These are phyloP conservation scores for Pichia sp. DNA, from an alignment of 1,139 yeast genomes.

Conservation along the genomic window DNA sequence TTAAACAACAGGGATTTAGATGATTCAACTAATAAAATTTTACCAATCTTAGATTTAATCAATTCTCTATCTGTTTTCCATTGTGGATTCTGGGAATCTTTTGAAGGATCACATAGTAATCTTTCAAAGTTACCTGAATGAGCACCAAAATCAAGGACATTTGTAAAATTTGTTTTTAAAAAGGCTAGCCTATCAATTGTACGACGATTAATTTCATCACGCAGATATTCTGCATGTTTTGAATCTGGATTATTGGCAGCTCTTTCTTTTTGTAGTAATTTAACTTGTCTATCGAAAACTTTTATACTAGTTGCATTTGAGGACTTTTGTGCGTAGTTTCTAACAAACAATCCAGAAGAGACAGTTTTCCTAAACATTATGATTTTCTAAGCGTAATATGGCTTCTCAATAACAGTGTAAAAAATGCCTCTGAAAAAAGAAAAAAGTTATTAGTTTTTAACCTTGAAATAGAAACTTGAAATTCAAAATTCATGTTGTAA, in stretches of 20 bases:
- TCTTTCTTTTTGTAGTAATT: conserved; percentile 52
- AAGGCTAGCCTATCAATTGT: conserved; percentile 73
- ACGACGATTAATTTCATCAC: conserved; percentile 68
- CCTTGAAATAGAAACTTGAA: background rate
- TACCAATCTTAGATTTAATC: conserved; percentile 47
- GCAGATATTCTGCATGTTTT: conserved; percentile 62
- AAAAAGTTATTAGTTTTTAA: background rate
- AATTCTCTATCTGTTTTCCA: conserved; percentile 46
- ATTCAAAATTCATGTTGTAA: background rate
- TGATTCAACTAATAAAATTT: conserved; percentile 64
- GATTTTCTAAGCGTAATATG: background rate
- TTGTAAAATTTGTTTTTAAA: conserved; percentile 56
- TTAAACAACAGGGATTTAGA: conserved; percentile 47
- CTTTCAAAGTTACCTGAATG: conserved; percentile 57
- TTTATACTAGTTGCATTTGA: conserved; percentile 23
- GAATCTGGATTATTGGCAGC: conserved; percentile 44
- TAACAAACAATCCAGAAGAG: background rate
- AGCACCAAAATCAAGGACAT: conserved; percentile 66
- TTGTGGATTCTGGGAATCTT: conserved; percentile 26
- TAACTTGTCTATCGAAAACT: conserved; percentile 64
- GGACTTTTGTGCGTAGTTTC: background rate
- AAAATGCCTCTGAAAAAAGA: background rate
- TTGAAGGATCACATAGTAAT: conserved; percentile 19
- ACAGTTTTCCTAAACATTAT: background rate
- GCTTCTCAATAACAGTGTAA: background rate